phyloP scores from a whole-genome alignment of 1,284 basidiomycete genomes.

The Naganishia liquefaciens region DNA sequence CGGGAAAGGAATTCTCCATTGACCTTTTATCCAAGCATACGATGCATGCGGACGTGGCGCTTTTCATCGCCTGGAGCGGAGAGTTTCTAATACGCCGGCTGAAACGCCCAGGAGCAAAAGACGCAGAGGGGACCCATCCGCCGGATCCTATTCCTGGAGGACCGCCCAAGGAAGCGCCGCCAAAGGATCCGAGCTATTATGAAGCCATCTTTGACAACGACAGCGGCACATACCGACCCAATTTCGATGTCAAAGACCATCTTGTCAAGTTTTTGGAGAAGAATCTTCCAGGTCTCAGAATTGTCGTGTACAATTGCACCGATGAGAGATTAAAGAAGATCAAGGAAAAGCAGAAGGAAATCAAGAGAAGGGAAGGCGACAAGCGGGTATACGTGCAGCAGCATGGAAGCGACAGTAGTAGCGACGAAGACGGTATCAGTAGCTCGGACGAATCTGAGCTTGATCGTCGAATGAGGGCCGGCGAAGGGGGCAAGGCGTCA shows the following conservation, averaged over 20 bases:
- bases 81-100: constrained; percentile 52
- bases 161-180: constrained; percentile 38
- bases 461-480: constrained; percentile 36
- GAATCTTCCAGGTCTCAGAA: constrained; percentile 67
- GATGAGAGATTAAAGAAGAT: constrained; percentile 58
- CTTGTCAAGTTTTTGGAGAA: constrained; percentile 57
- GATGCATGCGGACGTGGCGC: constrained; percentile 60
- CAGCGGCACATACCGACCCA: constrained; percentile 59
- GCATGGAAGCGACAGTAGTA: constrained; percentile 35
- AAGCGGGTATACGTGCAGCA: constrained; percentile 39
- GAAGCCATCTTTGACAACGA: constrained; percentile 61
- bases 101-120: constrained; percentile 39
- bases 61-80: constrained; percentile 53
- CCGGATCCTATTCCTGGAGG: constrained; percentile 41
- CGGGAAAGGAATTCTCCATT: constrained; percentile 59
- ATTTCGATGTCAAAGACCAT: constrained; percentile 53
- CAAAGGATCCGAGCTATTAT: constrained; percentile 50
- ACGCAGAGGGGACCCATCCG: constrained; percentile 47
- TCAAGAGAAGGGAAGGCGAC: constrained; percentile 43
- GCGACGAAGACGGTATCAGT: constrained; percentile 35
- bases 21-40: constrained; percentile 59
- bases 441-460: constrained; percentile 42
- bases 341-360: constrained; percentile 45
- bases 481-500: constrained; percentile 2
- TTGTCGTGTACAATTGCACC: constrained; percentile 62